Evolutionary conservation across 768 basidiomycete species (phyloP), one percentile per base, ranked within the genome.

Genomic region (Boletus insuetus): DNA sequence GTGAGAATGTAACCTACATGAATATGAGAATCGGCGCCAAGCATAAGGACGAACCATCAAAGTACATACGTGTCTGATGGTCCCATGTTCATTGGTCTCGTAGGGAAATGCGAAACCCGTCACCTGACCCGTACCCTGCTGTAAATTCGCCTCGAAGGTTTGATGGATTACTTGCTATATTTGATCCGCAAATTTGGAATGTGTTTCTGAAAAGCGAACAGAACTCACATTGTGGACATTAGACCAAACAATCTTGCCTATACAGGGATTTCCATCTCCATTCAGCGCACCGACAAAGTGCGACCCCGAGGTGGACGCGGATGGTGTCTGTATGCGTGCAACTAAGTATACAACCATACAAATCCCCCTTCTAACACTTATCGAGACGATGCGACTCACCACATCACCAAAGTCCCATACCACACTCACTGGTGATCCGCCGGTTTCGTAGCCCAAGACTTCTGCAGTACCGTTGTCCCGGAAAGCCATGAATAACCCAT

Each of bases 181-280:
- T 39, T 19, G 32, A 51, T 48, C 47, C 37, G 24, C 14, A 24
- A 20, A 51, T 50, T 62, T 43, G 10, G 35, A 54, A 17, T 17
- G 22, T 12, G 31, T 26, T 24, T 22, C 17, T 24, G 42, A 43
- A 19, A 40, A 31, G 29, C 3, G n/a, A 42, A 39, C 37, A 24
- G 19, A 39, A 74, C 81, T 58, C 65, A 89, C 91, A 42, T 75
- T 69, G 29, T 79, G 63, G 6, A 59, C 57, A 58, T 82, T 76
- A 1, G 86, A 85, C 89, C 88, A 92, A 63, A 79, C 85, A 0
- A 89, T 71, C 17, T 88, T 81, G 11, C 79, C 78, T 42, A 93
- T 69, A 58, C 83, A 82, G 1, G 82, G 74, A 4, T 73, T 67
- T 3, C 82, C 84, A 13, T 77, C 66, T 20, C 70, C 72, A 59